A percentile compares a stretch with the other conserved stretches of the same genome.
Conservation (phyloP, 352 stramenopile species). For the Pythium oligandrum region DNA sequence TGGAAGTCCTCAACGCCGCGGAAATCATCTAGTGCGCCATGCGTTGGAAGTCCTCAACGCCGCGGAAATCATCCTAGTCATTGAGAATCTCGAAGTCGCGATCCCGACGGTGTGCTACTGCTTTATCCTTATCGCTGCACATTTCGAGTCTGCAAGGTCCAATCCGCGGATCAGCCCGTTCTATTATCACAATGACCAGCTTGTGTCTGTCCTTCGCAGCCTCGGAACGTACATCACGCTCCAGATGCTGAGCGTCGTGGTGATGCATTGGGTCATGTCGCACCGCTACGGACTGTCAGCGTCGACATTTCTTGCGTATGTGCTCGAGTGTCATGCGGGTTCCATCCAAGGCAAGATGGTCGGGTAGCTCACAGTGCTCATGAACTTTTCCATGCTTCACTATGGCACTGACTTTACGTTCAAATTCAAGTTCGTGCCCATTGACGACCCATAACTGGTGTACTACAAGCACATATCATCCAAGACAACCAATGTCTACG, state of each 20-base stretch:
- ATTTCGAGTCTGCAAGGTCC: not conserved
- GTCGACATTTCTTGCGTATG: constrained; percentile 2
- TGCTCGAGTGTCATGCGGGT: constrained; percentile 6
- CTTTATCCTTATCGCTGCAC: not conserved
- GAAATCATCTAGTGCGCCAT: constrained; percentile 3
- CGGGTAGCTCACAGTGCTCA: constrained; percentile 5
- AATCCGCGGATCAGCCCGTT: constrained; percentile 1
- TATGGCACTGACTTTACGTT: constrained; percentile 7
- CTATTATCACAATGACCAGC: not conserved
- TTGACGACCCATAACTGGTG: too few species aligned
- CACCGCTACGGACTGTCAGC: constrained; percentile 8
- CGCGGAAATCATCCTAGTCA: constrained; percentile 4
- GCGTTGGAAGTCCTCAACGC: constrained; percentile 1
- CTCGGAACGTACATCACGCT: not conserved
- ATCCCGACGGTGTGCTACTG: constrained; percentile 1
- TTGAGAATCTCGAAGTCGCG: constrained; percentile 4
- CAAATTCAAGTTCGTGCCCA: not conserved
- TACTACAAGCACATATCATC: too few species aligned
- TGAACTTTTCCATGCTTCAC: constrained; percentile 7
- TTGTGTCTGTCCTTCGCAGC: not conserved
- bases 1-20: constrained; percentile 1
- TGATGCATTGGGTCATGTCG: constrained; percentile 11
- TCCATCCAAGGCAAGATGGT: constrained; percentile 10
- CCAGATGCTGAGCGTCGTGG: not conserved
- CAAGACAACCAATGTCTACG: too few species aligned